Conservation (phyloP, 371 early-diverging fungal genomes). For the Synchytrium microbalum region DNA sequence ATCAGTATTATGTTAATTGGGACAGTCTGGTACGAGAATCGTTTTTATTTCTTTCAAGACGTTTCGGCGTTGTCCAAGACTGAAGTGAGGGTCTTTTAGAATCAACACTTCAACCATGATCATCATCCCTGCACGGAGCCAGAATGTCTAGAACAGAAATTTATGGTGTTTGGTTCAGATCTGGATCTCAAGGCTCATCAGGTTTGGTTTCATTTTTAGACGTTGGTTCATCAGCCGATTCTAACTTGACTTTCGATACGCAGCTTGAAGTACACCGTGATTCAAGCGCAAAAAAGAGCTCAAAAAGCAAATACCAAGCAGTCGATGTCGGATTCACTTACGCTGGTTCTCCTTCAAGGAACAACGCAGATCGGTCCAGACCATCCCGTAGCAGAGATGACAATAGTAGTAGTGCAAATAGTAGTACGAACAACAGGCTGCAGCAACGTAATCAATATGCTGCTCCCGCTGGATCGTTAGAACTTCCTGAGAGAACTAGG, state of each 20-base stretch:
- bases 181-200: slow-evolving; percentile 84
- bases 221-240: slow-evolving; percentile 9
- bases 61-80: background rate
- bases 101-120: slow-evolving; percentile 73
- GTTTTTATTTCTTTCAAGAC: slow-evolving; percentile 7
- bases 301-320: slow-evolving; percentile 26
- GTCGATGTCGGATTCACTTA: slow-evolving; percentile 55
- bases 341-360: slow-evolving; percentile 28
- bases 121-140: slow-evolving; percentile 76
- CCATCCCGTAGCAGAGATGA: background rate
- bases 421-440: too few species aligned
- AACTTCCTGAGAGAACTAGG: slow-evolving; percentile 5
- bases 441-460: slow-evolving; percentile 3
- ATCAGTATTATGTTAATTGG: slow-evolving; percentile 82
- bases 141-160: slow-evolving; percentile 84
- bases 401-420: background rate
- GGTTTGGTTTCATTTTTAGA: slow-evolving; percentile 13
- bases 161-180: slow-evolving; percentile 88
- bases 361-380: slow-evolving; percentile 1
- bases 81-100: slow-evolving; percentile 42
- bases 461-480: too few species aligned
- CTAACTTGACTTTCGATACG: slow-evolving; percentile 13
- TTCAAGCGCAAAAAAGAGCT: slow-evolving; percentile 29
- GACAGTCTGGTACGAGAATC: slow-evolving; percentile 48
- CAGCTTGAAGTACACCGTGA: slow-evolving; percentile 17